Percentiles rank a stretch among this genome's conserved stretches.
phyloP scores from a whole-genome alignment of 2,329 filamentous ascomycete genomes.

The Pseudogymnoascus sp. region DNA sequence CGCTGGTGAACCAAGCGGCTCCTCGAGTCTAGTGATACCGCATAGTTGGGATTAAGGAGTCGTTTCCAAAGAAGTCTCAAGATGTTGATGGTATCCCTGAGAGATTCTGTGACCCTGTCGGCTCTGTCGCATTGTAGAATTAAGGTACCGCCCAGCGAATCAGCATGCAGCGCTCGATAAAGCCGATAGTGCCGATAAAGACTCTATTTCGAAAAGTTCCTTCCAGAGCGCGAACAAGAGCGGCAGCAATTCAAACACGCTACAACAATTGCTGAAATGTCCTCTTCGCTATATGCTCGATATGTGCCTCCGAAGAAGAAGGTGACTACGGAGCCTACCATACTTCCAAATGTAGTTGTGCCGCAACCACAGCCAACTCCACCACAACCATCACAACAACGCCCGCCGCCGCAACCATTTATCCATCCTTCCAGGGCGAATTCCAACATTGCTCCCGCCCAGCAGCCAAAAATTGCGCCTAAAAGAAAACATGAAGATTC shows the following conservation, averaged over 20 bases:
- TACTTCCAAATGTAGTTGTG: constrained; percentile 8
- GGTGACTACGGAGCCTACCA: constrained; percentile 10
- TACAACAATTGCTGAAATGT: constrained; percentile 6
- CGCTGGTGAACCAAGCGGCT: constrained; percentile 4
- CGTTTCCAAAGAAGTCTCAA: background rate
- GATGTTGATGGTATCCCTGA: constrained; percentile 7
- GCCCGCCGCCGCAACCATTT: background rate
- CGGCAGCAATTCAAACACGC: background rate
- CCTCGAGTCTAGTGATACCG: background rate
- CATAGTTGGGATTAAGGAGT: background rate
- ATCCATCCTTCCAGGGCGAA: background rate
- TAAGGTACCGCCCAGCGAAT: constrained; percentile 1
- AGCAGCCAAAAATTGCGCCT: background rate
- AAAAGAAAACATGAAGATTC: constrained; percentile 17
- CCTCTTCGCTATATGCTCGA: constrained; percentile 16
- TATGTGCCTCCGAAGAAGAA: constrained; percentile 26
- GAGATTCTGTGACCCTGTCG: background rate
- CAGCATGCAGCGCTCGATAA: background rate
- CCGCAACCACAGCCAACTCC: constrained; percentile 1
- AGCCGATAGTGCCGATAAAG: constrained; percentile 7
- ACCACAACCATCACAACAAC: constrained; percentile 14
- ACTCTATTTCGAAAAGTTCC: constrained; percentile 10
- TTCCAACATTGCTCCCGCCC: background rate
- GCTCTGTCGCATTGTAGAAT: background rate
- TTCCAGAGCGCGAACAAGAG: constrained; percentile 1